Conservation (phyloP, 2,329 filamentous ascomycete species). For the Alternaria triticimaculans region DNA sequence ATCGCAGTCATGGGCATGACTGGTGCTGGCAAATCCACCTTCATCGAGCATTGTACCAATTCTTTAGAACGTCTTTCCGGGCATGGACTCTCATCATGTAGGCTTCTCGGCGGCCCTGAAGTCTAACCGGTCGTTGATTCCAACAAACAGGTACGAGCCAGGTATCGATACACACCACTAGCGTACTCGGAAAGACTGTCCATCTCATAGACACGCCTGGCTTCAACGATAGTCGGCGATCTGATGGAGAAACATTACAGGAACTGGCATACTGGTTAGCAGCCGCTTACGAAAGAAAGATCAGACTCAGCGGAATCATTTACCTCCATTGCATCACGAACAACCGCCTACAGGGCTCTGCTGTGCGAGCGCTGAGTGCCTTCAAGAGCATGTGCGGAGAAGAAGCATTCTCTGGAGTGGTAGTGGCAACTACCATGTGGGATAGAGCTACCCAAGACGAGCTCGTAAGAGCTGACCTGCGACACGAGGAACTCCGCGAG, state of each 20-base stretch:
- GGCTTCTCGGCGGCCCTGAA: not conserved
- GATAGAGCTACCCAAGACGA: constrained; percentile 19
- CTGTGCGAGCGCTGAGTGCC: constrained; percentile 51
- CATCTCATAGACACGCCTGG: constrained; percentile 22
- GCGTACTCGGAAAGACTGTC: not conserved
- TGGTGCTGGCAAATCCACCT: constrained; percentile 50
- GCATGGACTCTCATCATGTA: not conserved
- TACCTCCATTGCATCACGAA: constrained; percentile 57
- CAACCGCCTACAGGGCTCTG: constrained; percentile 50
- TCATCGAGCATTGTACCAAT: constrained; percentile 36
- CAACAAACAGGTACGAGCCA: not conserved
- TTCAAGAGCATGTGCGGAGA: constrained; percentile 55
- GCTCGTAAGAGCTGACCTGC: not conserved
- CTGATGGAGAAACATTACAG: constrained; percentile 53
- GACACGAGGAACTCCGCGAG: not conserved
- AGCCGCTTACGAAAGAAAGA: constrained; percentile 34
- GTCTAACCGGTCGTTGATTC: not conserved
- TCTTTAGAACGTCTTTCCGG: not conserved
- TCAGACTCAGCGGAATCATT: constrained; percentile 53
- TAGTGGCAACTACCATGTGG: constrained; percentile 55
- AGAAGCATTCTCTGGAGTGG: constrained; percentile 49
- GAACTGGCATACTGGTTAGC: constrained; percentile 52
- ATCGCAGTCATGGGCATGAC: constrained; percentile 53
- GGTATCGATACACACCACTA: constrained; percentile 5
- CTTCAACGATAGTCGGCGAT: constrained; percentile 30